A percentile compares a stretch with the other conserved stretches of the same genome.
Conservation (phyloP, 116 monocot species). For the Dioscorea cayenensis region DNA sequence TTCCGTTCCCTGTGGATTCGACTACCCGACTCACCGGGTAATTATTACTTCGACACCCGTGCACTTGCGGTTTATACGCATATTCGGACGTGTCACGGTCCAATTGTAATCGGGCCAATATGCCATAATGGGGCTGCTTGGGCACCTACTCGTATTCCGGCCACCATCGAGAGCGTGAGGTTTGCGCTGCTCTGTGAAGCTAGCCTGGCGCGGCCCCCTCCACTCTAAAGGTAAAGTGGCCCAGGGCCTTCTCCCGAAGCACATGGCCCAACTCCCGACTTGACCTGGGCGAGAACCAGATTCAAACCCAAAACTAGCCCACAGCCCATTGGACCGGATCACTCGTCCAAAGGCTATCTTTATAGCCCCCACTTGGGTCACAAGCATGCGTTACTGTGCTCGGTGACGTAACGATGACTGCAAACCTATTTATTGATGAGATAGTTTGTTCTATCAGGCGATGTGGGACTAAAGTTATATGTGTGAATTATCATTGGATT, state of each 20-base stretch:
- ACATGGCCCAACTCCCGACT: not conserved
- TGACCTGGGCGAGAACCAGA: not conserved
- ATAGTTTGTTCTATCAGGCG: no score
- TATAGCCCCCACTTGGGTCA: not conserved
- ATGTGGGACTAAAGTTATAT: no score
- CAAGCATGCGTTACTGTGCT: not conserved
- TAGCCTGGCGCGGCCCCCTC: slow-evolving; percentile 28
- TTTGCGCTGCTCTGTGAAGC: slow-evolving; percentile 27
- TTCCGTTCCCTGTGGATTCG: no score
- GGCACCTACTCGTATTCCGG: slow-evolving; percentile 20
- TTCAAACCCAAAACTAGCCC: not conserved
- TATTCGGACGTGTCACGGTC: no score
- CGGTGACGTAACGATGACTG: not conserved
- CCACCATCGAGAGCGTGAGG: slow-evolving; percentile 25
- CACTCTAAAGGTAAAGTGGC: not conserved
- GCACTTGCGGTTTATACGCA: no score
- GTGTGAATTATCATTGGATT: no score
- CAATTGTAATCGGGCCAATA: not conserved
- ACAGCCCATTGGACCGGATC: not conserved
- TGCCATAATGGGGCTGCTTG: not conserved
- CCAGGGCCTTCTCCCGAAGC: slow-evolving; percentile 8
- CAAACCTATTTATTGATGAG: no score
- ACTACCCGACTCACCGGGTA: no score
- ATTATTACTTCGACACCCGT: no score
- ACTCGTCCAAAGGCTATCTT: not conserved